Conservation (phyloP, 768 basidiomycete genomes). For the Exidia glandulosa region DNA sequence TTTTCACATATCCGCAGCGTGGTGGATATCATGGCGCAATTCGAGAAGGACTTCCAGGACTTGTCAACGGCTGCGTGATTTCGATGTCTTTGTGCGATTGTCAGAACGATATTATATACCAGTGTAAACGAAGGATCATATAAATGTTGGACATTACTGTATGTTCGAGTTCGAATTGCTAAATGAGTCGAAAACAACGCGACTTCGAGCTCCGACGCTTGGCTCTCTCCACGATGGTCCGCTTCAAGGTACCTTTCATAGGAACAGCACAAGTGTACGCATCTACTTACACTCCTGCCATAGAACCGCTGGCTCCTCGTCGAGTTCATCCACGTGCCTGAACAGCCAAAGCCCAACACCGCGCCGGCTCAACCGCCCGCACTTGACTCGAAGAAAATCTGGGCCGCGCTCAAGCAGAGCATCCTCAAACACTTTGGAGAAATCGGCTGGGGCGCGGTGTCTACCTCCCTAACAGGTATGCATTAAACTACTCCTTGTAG, state of each 20-base stretch:
- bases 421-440: conserved; percentile 70
- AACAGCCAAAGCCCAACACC: conserved; percentile 8
- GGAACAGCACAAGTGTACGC: background rate
- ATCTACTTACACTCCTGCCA: background rate
- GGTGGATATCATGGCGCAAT: conserved; percentile 52
- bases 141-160: no score
- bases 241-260: conserved; percentile 45
- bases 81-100: no score
- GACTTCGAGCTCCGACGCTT: no score
- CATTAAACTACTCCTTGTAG: background rate
- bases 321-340: conserved; percentile 51
- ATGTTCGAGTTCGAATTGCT: no score
- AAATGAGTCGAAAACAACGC: no score
- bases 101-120: no score
- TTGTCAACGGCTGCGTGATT: no score
- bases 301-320: conserved; percentile 86
- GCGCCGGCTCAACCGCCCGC: conserved; percentile 10
- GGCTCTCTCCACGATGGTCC: conserved; percentile 54
- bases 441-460: conserved; percentile 76
- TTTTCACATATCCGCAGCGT: conserved; percentile 45
- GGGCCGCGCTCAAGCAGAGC: conserved; percentile 56
- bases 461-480: conserved; percentile 56
- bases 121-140: no score
- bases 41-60: conserved; percentile 13
- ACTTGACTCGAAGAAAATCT: conserved; percentile 57